phyloP scores from a whole-genome alignment of 2,329 filamentous ascomycete species.

The Magnaporthiopsis rhizophila region DNA sequence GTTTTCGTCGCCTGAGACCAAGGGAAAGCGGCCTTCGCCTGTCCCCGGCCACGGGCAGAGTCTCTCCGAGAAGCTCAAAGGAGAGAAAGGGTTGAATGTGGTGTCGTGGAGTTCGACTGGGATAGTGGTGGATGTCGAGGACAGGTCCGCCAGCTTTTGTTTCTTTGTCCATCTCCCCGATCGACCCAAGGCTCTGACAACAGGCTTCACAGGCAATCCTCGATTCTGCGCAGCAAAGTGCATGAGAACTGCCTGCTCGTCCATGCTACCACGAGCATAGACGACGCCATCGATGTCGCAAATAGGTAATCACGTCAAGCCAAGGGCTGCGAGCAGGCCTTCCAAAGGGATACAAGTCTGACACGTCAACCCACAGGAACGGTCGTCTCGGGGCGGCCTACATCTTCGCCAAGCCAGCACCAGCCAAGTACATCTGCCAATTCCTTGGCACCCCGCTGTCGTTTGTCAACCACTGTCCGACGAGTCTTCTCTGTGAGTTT shows the following conservation, averaged over 20 bases:
- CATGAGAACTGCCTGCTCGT: background rate
- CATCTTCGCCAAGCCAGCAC: constrained; percentile 2
- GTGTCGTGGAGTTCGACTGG: too few relatives aligned
- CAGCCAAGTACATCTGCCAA: constrained; percentile 50
- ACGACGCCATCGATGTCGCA: constrained; percentile 1
- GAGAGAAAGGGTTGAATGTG: too few relatives aligned
- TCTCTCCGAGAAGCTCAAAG: too few relatives aligned
- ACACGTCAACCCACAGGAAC: too few relatives aligned
- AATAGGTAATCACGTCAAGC: background rate
- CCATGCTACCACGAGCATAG: background rate
- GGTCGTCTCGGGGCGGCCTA: background rate
- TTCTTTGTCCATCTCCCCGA: too few relatives aligned
- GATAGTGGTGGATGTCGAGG: too few relatives aligned
- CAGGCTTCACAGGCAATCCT: too few relatives aligned
- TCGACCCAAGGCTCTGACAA: too few relatives aligned
- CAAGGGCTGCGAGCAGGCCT: too few relatives aligned
- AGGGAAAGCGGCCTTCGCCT: background rate
- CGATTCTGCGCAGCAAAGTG: too few relatives aligned
- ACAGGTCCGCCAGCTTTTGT: too few relatives aligned
- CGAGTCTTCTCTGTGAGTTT: background rate
- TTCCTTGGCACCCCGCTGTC: constrained; percentile 42
- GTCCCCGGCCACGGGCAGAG: background rate
- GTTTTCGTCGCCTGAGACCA: background rate
- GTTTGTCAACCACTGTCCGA: constrained; percentile 50
- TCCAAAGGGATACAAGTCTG: too few relatives aligned